phyloP scores from a whole-genome alignment of 352 stramenopile species.

The Aphanomyces cochlioides region DNA sequence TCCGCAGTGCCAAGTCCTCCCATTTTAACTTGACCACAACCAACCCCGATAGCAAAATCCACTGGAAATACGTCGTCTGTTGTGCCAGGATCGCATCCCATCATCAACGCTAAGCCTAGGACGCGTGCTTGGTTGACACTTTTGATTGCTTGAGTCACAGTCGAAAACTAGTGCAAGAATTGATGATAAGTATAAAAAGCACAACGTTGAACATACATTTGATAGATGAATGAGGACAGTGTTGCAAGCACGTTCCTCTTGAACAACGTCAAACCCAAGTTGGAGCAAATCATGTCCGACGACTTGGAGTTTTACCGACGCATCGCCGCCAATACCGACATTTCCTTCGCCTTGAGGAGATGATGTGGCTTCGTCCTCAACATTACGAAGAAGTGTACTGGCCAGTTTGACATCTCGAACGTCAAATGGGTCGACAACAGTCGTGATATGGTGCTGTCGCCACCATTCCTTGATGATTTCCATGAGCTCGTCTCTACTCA shows the following conservation, averaged over 20 bases:
- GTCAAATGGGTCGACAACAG: slow-evolving; percentile 64
- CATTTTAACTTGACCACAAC: slow-evolving; percentile 68
- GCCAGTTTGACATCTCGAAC: slow-evolving; percentile 52
- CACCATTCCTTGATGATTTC: slow-evolving; percentile 52
- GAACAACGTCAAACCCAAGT: slow-evolving; percentile 43
- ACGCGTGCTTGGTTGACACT: slow-evolving; percentile 46
- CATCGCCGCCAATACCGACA: slow-evolving; percentile 39
- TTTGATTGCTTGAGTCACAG: slow-evolving; percentile 45
- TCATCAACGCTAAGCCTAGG: slow-evolving; percentile 49
- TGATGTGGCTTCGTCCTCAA: background rate
- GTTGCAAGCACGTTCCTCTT: slow-evolving; percentile 58
- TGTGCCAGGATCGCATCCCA: slow-evolving; percentile 40
- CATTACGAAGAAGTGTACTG: slow-evolving; percentile 33
- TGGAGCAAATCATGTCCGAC: slow-evolving; percentile 43
- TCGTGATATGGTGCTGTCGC: slow-evolving; percentile 48
- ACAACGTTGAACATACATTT: background rate
- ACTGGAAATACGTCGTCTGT: slow-evolving; percentile 39
- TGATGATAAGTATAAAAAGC: background rate
- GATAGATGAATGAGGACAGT: slow-evolving; percentile 49
- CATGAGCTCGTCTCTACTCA: slow-evolving; percentile 52
- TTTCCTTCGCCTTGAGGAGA: background rate
- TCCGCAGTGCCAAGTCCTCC: slow-evolving; percentile 48
- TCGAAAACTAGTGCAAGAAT: slow-evolving; percentile 41
- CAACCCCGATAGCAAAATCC: slow-evolving; percentile 48
- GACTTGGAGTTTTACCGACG: slow-evolving; percentile 49